Evolutionary conservation across 768 basidiomycete genomes (phyloP).

Genomic region (Serendipita sp.): DNA sequence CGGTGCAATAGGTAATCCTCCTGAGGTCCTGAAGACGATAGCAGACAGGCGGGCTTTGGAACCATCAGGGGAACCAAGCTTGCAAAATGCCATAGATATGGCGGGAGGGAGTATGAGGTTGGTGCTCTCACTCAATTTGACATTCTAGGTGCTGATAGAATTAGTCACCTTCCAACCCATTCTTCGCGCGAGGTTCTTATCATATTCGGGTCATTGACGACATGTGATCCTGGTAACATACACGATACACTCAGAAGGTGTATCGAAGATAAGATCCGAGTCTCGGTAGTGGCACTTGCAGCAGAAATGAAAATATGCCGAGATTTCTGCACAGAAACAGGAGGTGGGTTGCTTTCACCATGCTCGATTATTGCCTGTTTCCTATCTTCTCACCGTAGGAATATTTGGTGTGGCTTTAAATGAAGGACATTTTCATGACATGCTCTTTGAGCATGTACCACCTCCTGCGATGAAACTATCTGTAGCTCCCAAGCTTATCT

Average conservation of each 20-base stretch:
- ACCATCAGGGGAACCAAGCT: slow-evolving; percentile 79
- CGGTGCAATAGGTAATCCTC: slow-evolving; percentile 66
- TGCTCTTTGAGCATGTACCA: slow-evolving; percentile 87
- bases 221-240: slow-evolving; percentile 92
- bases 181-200: slow-evolving; percentile 91
- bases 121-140: not conserved
- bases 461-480: slow-evolving; percentile 70
- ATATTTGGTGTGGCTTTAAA: slow-evolving; percentile 92
- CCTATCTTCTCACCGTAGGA: slow-evolving; percentile 13
- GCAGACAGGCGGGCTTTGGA: slow-evolving; percentile 77
- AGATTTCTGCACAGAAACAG: slow-evolving; percentile 78
- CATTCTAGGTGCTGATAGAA: slow-evolving; percentile 7
- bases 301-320: slow-evolving; percentile 98
- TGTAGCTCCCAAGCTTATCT: slow-evolving; percentile 14
- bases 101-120: slow-evolving; percentile 86
- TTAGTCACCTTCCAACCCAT: slow-evolving; percentile 89
- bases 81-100: slow-evolving; percentile 98
- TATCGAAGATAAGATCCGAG: slow-evolving; percentile 66
- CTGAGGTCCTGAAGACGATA: slow-evolving; percentile 80
- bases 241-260: slow-evolving; percentile 85
- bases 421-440: slow-evolving; percentile 91
- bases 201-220: slow-evolving; percentile 89
- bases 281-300: slow-evolving; percentile 84
- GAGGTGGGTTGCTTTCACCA: slow-evolving; percentile 33
- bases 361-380: slow-evolving; percentile 13